These are phyloP conservation scores for Apiospora phragmitis DNA, from an alignment of 2,329 filamentous ascomycete species.

Conservation along the genomic window DNA sequence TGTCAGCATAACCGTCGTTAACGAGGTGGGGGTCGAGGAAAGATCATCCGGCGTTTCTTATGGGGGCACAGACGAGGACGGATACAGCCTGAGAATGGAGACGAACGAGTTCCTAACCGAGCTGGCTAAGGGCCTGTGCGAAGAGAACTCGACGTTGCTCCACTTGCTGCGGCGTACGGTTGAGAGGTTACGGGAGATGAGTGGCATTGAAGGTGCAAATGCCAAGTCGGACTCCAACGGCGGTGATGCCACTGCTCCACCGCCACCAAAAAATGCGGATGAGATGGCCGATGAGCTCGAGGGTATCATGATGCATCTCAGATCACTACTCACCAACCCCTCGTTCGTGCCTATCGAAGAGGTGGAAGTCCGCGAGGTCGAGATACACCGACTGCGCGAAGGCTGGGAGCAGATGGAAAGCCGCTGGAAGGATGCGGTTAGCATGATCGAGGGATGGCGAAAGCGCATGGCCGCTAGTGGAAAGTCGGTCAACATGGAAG, in stretches of 20 bases:
- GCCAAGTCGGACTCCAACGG: slow-evolving; percentile 14
- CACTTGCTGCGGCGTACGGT: slow-evolving; percentile 71
- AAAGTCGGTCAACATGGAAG: slow-evolving; percentile 67
- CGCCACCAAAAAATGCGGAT: slow-evolving; percentile 48
- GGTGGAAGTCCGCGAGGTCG: slow-evolving; percentile 87
- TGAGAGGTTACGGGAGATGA: slow-evolving; percentile 69
- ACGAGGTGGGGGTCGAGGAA: slow-evolving; percentile 52
- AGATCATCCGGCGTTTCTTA: slow-evolving; percentile 25
- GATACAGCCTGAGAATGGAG: slow-evolving; percentile 77
- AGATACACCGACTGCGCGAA: slow-evolving; percentile 78
- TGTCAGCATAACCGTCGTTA: slow-evolving; percentile 57
- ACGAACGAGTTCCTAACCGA: slow-evolving; percentile 90
- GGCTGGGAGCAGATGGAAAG: slow-evolving; percentile 94
- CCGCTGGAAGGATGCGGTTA: slow-evolving; percentile 85
- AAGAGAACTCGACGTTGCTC: slow-evolving; percentile 87
- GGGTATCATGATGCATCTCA: slow-evolving; percentile 75
- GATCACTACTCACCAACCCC: slow-evolving; percentile 85
- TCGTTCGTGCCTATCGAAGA: slow-evolving; percentile 96
- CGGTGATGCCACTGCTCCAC: slow-evolving; percentile 23
- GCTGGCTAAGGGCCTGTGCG: slow-evolving; percentile 78
- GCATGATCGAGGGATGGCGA: slow-evolving; percentile 91
- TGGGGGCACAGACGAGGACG: slow-evolving; percentile 44
- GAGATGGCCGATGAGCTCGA: slow-evolving; percentile 77
- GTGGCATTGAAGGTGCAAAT: slow-evolving; percentile 48
- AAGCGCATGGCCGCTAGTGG: slow-evolving; percentile 73